phyloP scores from a whole-genome alignment of 2,329 filamentous ascomycete genomes.

The Pestalotiopsis sp. region DNA sequence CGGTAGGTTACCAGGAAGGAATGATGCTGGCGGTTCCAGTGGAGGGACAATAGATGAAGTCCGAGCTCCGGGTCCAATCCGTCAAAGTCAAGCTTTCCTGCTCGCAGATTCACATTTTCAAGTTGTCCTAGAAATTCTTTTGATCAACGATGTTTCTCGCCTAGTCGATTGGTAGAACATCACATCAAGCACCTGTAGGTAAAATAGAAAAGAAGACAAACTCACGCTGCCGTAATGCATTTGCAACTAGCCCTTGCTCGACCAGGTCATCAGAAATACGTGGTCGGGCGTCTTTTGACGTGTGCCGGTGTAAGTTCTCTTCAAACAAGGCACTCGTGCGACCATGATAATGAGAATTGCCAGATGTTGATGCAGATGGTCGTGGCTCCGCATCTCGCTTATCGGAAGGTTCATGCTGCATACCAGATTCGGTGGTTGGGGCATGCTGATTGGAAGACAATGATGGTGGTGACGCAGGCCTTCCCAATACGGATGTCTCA shows the following conservation, averaged over 20 bases:
- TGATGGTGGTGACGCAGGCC: not conserved
- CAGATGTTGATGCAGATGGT: constrained; percentile 41
- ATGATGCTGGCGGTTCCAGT: constrained; percentile 57
- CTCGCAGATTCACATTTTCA: constrained; percentile 47
- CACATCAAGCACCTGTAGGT: not conserved
- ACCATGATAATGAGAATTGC: constrained; percentile 48
- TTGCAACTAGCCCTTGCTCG: constrained; percentile 46
- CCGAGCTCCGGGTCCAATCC: constrained; percentile 53
- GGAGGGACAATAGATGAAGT: constrained; percentile 50
- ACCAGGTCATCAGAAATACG: constrained; percentile 40
- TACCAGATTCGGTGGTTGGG: not conserved
- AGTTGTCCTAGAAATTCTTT: constrained; percentile 35
- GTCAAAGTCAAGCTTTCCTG: constrained; percentile 55
- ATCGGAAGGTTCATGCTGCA: not conserved
- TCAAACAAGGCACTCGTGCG: constrained; percentile 52
- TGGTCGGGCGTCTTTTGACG: constrained; percentile 18
- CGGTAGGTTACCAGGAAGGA: constrained; percentile 51
- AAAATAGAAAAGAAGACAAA: not conserved
- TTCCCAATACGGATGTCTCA: not conserved
- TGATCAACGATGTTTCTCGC: not conserved
- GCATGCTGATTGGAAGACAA: not conserved
- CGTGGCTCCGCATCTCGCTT: constrained; percentile 29
- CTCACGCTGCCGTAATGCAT: constrained; percentile 45
- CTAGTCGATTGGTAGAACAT: not conserved
- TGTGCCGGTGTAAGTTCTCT: constrained; percentile 29